These are phyloP conservation scores for Penicillium lividum DNA, from an alignment of 495 filamentous ascomycete species.

Conservation along the genomic window DNA sequence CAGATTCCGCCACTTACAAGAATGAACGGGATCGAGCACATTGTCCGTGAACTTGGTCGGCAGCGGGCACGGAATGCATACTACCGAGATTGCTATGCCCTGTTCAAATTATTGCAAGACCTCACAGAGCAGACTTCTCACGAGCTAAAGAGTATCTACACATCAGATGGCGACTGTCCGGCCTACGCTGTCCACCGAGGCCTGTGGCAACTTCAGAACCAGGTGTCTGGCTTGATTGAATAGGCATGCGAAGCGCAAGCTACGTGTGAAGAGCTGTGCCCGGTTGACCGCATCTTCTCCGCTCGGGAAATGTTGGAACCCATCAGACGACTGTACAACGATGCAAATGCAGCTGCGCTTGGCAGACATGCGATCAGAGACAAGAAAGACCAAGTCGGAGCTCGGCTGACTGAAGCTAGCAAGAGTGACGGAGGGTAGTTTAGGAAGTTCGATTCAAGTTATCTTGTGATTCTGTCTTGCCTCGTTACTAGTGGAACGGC, in stretches of 20 bases:
- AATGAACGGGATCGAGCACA: slow-evolving; percentile 3
- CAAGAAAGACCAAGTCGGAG: neutral
- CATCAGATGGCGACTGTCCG: neutral
- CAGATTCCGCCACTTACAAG: neutral
- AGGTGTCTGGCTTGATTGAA: neutral
- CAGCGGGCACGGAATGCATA: slow-evolving; percentile 5
- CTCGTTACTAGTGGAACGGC: neutral
- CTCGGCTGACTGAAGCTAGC: neutral
- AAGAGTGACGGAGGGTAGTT: neutral
- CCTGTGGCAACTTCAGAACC: neutral
- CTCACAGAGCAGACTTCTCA: neutral
- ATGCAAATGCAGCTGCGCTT: neutral
- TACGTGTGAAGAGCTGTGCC: neutral
- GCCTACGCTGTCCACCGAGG: neutral
- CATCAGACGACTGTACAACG: neutral
- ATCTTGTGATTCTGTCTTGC: neutral
- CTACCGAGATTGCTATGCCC: slow-evolving; percentile 9
- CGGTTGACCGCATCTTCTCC: neutral
- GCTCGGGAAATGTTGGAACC: neutral
- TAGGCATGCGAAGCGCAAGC: neutral
- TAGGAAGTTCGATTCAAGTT: neutral
- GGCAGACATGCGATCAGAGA: neutral
- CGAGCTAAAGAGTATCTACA: neutral
- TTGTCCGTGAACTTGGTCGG: slow-evolving; percentile 2
- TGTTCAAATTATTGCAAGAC: slow-evolving; percentile 11